phyloP scores from a whole-genome alignment of 768 basidiomycete species.

The Tylopilus balloui region DNA sequence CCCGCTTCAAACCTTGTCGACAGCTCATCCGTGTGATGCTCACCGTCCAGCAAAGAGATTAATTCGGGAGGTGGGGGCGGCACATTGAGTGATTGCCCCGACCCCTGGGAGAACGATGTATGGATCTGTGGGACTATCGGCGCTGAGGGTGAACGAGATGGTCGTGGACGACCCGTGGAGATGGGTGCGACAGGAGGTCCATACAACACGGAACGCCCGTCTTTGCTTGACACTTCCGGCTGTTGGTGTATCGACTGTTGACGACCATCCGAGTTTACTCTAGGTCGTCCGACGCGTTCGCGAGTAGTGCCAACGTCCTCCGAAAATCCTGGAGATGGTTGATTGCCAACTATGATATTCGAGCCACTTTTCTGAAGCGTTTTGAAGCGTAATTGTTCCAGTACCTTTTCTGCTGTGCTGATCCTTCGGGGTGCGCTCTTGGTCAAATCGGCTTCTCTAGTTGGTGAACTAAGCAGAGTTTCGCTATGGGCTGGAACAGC shows the following conservation, averaged over 20 bases:
- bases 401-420: constrained; percentile 64
- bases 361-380: constrained; percentile 46
- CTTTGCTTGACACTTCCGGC: constrained; percentile 21
- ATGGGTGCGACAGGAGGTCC: constrained; percentile 23
- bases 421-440: constrained; percentile 39
- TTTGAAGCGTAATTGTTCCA: constrained; percentile 59
- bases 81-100: constrained; percentile 18
- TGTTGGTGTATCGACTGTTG: constrained; percentile 21
- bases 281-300: constrained; percentile 24
- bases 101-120: constrained; percentile 23
- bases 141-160: constrained; percentile 55
- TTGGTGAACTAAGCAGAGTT: constrained; percentile 23
- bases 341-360: constrained; percentile 12
- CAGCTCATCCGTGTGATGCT: constrained; percentile 89
- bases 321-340: constrained; percentile 12
- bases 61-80: constrained; percentile 49
- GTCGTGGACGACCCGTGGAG: constrained; percentile 42
- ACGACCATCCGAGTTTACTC: constrained; percentile 30
- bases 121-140: constrained; percentile 37
- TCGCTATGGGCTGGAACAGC: constrained; percentile 19
- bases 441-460: constrained; percentile 33
- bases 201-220: constrained; percentile 21
- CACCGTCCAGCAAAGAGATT: constrained; percentile 69
- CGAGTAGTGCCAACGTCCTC: constrained; percentile 14
- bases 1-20: constrained; percentile 77